Evolutionary conservation across 257 asterid species (phyloP).

Genomic region (Ocimum tenuiflorum): DNA sequence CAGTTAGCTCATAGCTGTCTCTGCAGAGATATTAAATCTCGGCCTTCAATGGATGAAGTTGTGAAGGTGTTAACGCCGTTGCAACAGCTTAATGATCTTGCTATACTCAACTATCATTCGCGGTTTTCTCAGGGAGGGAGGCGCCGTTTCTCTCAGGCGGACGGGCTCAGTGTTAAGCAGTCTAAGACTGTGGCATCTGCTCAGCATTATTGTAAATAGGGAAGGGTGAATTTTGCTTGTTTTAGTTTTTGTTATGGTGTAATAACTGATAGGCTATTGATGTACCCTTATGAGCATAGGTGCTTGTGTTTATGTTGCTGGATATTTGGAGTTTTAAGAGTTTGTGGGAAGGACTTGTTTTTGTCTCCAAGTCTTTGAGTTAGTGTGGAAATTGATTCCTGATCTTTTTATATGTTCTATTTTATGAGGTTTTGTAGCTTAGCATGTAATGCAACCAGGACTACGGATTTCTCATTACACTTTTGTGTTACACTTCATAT

Average conservation of each 20-base stretch:
- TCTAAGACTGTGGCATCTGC: conserved; percentile 38
- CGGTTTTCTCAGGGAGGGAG: conserved; percentile 54
- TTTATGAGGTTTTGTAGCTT: not conserved
- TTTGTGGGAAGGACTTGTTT: too few species aligned
- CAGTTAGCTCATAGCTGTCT: conserved; percentile 66
- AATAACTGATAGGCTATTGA: not conserved
- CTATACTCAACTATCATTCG: conserved; percentile 56
- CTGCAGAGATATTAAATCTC: conserved; percentile 66
- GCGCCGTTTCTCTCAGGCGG: conserved; percentile 31
- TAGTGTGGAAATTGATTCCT: not conserved
- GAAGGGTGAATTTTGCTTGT: not conserved
- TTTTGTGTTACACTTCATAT: too few species aligned
- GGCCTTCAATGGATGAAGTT: conserved; percentile 86
- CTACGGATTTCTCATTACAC: too few species aligned
- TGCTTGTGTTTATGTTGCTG: conserved; percentile 16
- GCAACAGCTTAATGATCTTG: conserved; percentile 71
- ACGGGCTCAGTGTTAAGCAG: conserved; percentile 28
- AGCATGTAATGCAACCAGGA: too few species aligned
- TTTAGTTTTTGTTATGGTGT: conserved; percentile 15
- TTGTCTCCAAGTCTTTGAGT: not conserved
- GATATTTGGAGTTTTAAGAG: conserved; percentile 18
- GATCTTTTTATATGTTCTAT: not conserved
- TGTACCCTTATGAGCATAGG: not conserved
- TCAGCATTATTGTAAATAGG: conserved; percentile 43
- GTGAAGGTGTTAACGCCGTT: conserved; percentile 62